Conservation (phyloP, 1,284 basidiomycete genomes). For the Pascua sp. region DNA sequence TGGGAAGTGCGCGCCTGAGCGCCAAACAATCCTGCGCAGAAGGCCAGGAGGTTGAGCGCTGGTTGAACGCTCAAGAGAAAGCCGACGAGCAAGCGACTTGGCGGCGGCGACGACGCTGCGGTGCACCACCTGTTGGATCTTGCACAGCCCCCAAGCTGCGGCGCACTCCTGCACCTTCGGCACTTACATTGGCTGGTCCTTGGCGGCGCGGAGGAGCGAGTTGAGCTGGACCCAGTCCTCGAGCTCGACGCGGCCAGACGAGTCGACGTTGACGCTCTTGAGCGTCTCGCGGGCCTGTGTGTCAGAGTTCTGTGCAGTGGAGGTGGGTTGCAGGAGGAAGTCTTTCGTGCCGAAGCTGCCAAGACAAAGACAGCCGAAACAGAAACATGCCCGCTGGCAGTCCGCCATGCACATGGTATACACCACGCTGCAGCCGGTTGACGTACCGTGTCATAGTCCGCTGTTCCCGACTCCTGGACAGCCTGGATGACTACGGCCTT, state of each 20-base stretch:
- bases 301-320: background rate
- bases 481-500: slow-evolving; percentile 74
- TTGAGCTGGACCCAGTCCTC: slow-evolving; percentile 86
- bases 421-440: background rate
- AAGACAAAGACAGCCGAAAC: slow-evolving; percentile 16
- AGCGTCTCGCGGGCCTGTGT: slow-evolving; percentile 63
- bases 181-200: slow-evolving; percentile 42
- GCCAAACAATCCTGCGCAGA: background rate
- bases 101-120: slow-evolving; percentile 25
- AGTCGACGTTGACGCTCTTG: slow-evolving; percentile 90
- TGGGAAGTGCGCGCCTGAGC: background rate
- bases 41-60: background rate
- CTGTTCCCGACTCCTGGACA: slow-evolving; percentile 69
- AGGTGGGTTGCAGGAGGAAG: background rate
- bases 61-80: background rate
- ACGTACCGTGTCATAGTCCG: slow-evolving; percentile 82
- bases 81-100: no score
- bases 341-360: no score
- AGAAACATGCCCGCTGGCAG: slow-evolving; percentile 22
- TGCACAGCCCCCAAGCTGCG: background rate
- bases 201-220: slow-evolving; percentile 36
- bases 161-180: background rate
- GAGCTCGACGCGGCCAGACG: slow-evolving; percentile 91
- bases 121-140: no score
- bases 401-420: slow-evolving; percentile 9